These are phyloP conservation scores for Cenchrus purpureus DNA, from an alignment of 176 grass and related monocot species.

Conservation along the genomic window DNA sequence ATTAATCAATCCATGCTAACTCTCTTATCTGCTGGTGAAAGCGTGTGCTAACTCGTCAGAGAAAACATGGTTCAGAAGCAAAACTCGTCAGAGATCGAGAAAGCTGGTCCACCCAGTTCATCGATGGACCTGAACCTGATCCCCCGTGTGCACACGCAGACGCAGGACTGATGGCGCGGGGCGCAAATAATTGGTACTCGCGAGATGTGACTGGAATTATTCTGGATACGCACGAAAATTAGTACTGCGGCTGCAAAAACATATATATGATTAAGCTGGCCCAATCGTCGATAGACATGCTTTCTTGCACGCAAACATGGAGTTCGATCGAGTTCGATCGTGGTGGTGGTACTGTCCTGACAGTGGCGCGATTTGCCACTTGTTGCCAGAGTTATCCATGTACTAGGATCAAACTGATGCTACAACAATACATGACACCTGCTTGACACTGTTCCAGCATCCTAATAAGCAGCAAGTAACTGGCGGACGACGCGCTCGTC, in stretches of 20 bases:
- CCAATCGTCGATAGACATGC: conserved; percentile 37
- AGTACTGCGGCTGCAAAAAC: neutral
- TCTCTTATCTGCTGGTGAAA: conserved; percentile 32
- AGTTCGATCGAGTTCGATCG: neutral
- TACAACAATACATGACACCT: conserved; percentile 25
- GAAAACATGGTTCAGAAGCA: conserved; percentile 23
- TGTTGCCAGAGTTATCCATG: conserved; percentile 19
- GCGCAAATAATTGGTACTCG: conserved; percentile 30
- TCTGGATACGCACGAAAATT: neutral
- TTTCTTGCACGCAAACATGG: conserved; percentile 56
- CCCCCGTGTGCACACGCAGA: conserved; percentile 26
- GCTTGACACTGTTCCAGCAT: neutral
- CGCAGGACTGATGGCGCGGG: no score
- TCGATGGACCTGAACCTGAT: neutral
- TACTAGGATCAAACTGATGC: conserved; percentile 27
- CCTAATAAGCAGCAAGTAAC: neutral
- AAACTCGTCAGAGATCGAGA: conserved; percentile 14
- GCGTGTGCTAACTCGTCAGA: conserved; percentile 9
- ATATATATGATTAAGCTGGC: conserved; percentile 4
- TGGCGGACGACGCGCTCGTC: conserved; percentile 32
- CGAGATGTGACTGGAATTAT: conserved; percentile 22
- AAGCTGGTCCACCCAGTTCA: conserved; percentile 35
- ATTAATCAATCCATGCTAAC: neutral
- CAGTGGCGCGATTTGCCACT: conserved; percentile 26
- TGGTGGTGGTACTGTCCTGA: neutral